Base-by-base conservation (phyloP, 1,284 basidiomycete species). In the Stygiomarasmius scandens region DNA sequence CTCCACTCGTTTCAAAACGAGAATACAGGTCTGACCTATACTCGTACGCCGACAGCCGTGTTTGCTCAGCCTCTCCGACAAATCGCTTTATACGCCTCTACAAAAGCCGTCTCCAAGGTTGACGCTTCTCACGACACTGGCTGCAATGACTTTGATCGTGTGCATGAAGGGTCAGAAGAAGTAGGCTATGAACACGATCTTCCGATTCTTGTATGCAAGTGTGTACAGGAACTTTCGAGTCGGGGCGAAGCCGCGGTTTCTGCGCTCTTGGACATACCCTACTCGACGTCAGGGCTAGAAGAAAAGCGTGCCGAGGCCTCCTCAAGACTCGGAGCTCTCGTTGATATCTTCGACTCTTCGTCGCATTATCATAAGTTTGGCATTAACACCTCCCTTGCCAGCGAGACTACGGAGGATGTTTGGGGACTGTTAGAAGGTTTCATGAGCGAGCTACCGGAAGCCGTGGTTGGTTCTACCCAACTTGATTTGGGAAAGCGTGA, bases 381-480 rank as follows among this genome's bases (percentile, higher is more conserved):
- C 16, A 65, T 70, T 12, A 57, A 67, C 8, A 66, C 69, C 45
- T 67, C 64, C 50, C 76, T 89, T 41, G 74, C 75, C n/a, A 71
- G 76, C 19, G 84, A 86, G 63, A 70, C 77, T 0, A 83, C 81
- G 48, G 72, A 81, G 3, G 82, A 87, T 63, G 75, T 89, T 29
- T 86, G 83, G 63, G 83, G 82, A 0, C 74, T 90, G 20, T 70
- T 90, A 2, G 76, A 78, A 2, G 80, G 79, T 0, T 90, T 83
- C 62, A 71, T 90, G 53, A 77, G 78, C 10, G 75, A 78, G 14
- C 74, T 90, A 2, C 84, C 86, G 0, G 72, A 75, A 27, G 78
- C 85, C 0, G 68, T 87, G 43, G 61, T 87, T 20, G 70, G 76
- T 22, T 70, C 74, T 0, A 65, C 66, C 2, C 58, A 59, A 27